Conservation (phyloP, 768 basidiomycete genomes). For the Russula vinacea region DNA sequence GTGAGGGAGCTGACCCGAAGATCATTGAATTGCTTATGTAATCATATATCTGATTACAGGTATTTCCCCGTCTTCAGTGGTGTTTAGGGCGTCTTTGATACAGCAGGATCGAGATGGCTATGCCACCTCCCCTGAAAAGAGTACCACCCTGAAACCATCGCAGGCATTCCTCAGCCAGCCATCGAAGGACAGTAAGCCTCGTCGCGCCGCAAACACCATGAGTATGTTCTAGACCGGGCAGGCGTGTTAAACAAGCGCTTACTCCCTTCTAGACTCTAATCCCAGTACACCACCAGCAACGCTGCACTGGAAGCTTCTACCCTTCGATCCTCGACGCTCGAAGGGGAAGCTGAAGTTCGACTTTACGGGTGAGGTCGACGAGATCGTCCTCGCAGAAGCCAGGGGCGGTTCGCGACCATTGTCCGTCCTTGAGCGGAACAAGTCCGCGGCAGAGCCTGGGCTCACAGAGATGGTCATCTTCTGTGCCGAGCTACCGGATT, state of each 20-base stretch:
- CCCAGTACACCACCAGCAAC: slow-evolving; percentile 39
- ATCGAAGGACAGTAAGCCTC: slow-evolving; percentile 10
- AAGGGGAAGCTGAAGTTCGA: slow-evolving; percentile 49
- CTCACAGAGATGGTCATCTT: slow-evolving; percentile 51
- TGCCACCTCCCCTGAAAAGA: slow-evolving; percentile 35
- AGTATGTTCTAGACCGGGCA: background rate
- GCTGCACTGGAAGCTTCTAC: slow-evolving; percentile 50
- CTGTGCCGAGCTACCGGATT: slow-evolving; percentile 41
- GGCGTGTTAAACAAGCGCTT: background rate
- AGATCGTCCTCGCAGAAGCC: slow-evolving; percentile 33
- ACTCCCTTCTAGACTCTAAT: slow-evolving; percentile 11
- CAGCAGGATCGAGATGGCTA: slow-evolving; percentile 28
- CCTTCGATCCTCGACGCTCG: slow-evolving; percentile 38
- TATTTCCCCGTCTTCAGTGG: slow-evolving; percentile 13
- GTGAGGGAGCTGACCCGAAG: slow-evolving; percentile 19
- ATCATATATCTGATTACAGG: slow-evolving; percentile 15
- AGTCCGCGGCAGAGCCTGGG: slow-evolving; percentile 44
- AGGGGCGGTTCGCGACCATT: slow-evolving; percentile 34
- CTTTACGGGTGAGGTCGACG: slow-evolving; percentile 38
- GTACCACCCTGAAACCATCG: slow-evolving; percentile 7
- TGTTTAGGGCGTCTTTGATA: slow-evolving; percentile 16
- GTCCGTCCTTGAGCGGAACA: slow-evolving; percentile 41
- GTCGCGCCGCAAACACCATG: background rate
- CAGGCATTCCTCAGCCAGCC: background rate
- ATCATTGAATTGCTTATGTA: slow-evolving; percentile 12